Base-by-base conservation (phyloP, 2,329 filamentous ascomycete genomes). In the Orbilia brochopaga region DNA sequence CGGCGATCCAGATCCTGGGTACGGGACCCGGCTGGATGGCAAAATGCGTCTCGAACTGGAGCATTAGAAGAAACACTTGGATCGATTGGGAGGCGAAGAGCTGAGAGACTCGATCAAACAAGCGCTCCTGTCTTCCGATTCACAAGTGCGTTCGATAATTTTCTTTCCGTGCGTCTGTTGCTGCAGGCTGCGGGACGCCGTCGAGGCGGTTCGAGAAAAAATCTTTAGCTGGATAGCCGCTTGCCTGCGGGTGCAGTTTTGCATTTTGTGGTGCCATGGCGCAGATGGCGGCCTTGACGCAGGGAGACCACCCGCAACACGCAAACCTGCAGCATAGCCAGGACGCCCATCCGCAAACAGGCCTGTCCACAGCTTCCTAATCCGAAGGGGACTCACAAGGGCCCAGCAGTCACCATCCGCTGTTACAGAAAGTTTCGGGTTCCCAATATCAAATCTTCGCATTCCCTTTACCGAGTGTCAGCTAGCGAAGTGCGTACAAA, bases 1-100 rank as follows among this genome's bases (percentile, higher is more conserved):
- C 67, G 55, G 60, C 60, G 60, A 65, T 15, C 51, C 44, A 48
- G 19, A 69, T 37, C 59, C 59, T 59, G n/a, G 27, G 59, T 23
- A 54, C 27, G 15, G 44, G 15, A 21, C 4, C n/a, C 17, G 5
- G 44, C 44, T 19, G 17, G 11, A 23, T 4, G 19, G 30, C 50
- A 44, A 59, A 44, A 56, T 35, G 10, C 40, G 17, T 19, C 19
- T 40, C 42, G 8, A 32, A 46, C 40, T 42, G 44, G 40, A 32
- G 58, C 58, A 62, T 44, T 1, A 30, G 35, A 48, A 48, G 21
- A 8, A 48, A 48, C 11, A n/a, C n/a, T n/a, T n/a, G n/a, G n/a
- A n/a, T n/a, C 11, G 44, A 21, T 11, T 19, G 44, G 17, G 21
- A 19, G 11, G 8, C n/a, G 44, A 48, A 19, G 15, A 21, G n/a